phyloP scores from a whole-genome alignment of 257 asterid genomes.

The Lavandula angustifolia region DNA sequence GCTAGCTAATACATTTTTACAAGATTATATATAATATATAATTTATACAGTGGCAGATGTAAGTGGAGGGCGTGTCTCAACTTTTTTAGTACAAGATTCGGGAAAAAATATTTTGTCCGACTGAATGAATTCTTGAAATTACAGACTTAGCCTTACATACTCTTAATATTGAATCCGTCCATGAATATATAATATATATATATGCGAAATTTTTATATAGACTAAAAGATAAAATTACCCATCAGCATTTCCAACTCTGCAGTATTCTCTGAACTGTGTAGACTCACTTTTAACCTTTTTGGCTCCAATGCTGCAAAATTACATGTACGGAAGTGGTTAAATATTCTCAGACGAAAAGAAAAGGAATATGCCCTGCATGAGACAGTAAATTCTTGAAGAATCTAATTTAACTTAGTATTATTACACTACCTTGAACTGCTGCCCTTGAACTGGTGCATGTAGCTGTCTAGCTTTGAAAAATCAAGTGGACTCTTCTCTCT shows the following conservation, averaged over 20 bases:
- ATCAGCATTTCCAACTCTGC: conserved; percentile 64
- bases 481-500: conserved; percentile 51
- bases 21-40: too few relatives aligned
- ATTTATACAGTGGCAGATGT: too few relatives aligned
- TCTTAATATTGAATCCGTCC: too few relatives aligned
- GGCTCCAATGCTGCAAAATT: conserved; percentile 75
- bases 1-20: too few relatives aligned
- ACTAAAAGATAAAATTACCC: conserved; percentile 45
- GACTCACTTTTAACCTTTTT: conserved; percentile 68
- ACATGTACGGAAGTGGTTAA: conserved; percentile 6
- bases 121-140: too few relatives aligned
- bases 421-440: conserved; percentile 65
- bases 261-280: conserved; percentile 62
- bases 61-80: too few relatives aligned
- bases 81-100: too few relatives aligned
- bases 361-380: conserved; percentile 22
- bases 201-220: too few relatives aligned
- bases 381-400: conserved; percentile 17
- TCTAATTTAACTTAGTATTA: background rate
- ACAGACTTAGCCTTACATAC: too few relatives aligned
- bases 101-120: too few relatives aligned
- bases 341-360: conserved; percentile 3
- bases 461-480: conserved; percentile 54
- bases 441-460: conserved; percentile 76
- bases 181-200: too few relatives aligned